Evolutionary conservation across 345 rosid species (phyloP), one percentile per base, ranked within the genome.

Genomic region (Ceriops zippeliana): DNA sequence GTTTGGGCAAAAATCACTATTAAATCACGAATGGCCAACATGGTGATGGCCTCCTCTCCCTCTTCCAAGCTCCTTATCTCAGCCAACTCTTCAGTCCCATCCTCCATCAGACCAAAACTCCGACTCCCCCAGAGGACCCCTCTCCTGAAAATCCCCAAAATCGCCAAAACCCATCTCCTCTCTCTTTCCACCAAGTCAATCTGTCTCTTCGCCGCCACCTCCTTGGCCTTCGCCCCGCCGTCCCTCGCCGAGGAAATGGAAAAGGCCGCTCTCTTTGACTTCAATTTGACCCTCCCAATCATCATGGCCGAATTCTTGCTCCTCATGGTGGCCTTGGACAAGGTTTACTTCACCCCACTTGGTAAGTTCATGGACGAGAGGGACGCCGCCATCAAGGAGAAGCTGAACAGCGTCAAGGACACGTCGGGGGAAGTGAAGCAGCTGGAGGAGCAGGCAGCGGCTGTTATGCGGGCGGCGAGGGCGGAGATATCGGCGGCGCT

Each of bases 241-340:
- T 85, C 96, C 4, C 70, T 95, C 20, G 97, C 99, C 2, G 97
- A 16, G 21, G 96, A 88, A 51, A 81, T 90, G 37, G 96, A 91
- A 68, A 95, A 95, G 15, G 99, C 97, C 0, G 83, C 89, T 17
- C 96, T 95, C 56, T 95, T 95, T 82, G 99, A 95, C 71, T 95
- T 91, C 90, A 85, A 93, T 81, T 74, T 93, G 2, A 93, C 97
- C 22, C 87, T 93, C 7, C 98, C 98, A 34, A 88, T 93, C 73
- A 89, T 93, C 74, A 84, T 84, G 79, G 93, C 34, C 15, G 89
- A 93, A 77, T 93, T 93, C 70, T 78, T 95, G 73, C 28, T 88
- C 70, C 85, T 95, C 64, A 95, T 91, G 97, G 80, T 95, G 58
- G 88, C 89, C 0, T 86, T 93, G 0, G 97, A 95, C 89, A 91